A percentile compares a stretch with the other conserved stretches of the same genome.
phyloP scores from a whole-genome alignment of 2,329 filamentous ascomycete genomes.

The Decorospora gaudefroyi region DNA sequence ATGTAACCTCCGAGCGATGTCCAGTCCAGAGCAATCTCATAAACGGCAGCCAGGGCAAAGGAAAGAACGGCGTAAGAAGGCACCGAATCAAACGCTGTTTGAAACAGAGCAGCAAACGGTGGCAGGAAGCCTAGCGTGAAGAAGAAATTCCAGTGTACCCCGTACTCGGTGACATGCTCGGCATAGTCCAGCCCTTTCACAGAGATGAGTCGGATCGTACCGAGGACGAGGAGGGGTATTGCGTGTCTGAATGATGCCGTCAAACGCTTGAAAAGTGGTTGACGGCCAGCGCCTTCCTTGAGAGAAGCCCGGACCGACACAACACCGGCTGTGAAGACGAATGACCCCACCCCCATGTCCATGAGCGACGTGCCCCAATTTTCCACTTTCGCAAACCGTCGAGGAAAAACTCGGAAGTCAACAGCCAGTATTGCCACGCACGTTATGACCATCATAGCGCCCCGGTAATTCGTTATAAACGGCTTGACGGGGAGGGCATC shows the following conservation, averaged over 20 bases:
- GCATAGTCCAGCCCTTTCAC: slow-evolving; percentile 96
- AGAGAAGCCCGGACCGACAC: slow-evolving; percentile 84
- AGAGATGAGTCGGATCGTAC: slow-evolving; percentile 77
- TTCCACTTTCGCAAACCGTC: slow-evolving; percentile 95
- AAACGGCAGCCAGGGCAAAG: slow-evolving; percentile 67
- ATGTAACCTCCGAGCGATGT: slow-evolving; percentile 82
- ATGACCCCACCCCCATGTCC: slow-evolving; percentile 96
- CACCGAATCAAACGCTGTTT: slow-evolving; percentile 69
- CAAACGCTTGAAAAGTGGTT: slow-evolving; percentile 62
- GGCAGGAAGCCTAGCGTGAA: slow-evolving; percentile 90
- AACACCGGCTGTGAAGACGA: slow-evolving; percentile 91
- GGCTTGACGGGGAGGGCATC: slow-evolving; percentile 77
- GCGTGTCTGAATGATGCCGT: slow-evolving; percentile 74
- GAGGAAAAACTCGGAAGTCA: slow-evolving; percentile 89
- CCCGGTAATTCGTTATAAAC: slow-evolving; percentile 89
- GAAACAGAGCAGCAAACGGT: slow-evolving; percentile 83
- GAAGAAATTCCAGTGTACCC: slow-evolving; percentile 99
- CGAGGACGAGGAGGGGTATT: slow-evolving; percentile 78
- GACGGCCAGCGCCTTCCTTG: slow-evolving; percentile 63
- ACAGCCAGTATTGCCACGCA: slow-evolving; percentile 94
- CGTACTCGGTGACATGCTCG: slow-evolving; percentile 96
- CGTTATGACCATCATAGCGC: slow-evolving; percentile 87
- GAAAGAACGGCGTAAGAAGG: slow-evolving; percentile 79
- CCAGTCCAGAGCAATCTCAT: slow-evolving; percentile 73
- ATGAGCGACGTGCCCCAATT: slow-evolving; percentile 99